Conservation (phyloP, 495 filamentous ascomycete genomes). For the Xylaria cubensis region DNA sequence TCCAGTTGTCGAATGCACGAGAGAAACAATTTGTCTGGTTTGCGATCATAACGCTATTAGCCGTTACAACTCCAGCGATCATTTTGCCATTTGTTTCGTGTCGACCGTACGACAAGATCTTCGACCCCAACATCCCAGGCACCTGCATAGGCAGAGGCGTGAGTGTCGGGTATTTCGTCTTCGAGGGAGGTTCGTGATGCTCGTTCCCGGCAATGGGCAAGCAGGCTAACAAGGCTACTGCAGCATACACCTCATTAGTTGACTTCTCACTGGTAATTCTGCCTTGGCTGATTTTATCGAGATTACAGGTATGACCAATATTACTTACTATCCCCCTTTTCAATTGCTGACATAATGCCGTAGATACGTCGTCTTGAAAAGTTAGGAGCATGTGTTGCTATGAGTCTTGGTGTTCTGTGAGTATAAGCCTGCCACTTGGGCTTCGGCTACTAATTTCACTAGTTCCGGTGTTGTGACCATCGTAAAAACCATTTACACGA, state of each 20-base stretch:
- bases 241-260: conserved; percentile 7
- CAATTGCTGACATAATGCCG: neutral
- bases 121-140: conserved; percentile 6
- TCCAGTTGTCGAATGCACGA: neutral
- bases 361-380: conserved; percentile 22
- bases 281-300: conserved; percentile 16
- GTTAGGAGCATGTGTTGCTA: conserved; percentile 19
- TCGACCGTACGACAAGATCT: conserved; percentile 11
- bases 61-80: conserved; percentile 11
- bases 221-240: neutral
- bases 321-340: neutral
- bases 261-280: conserved; percentile 17
- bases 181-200: conserved; percentile 17
- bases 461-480: conserved; percentile 24
- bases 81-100: conserved; percentile 21
- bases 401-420: conserved; percentile 24
- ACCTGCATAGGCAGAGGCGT: neutral
- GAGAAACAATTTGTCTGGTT: conserved; percentile 21
- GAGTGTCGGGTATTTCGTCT: conserved; percentile 12
- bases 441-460: neutral
- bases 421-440: neutral
- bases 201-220: no score
- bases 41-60: neutral
- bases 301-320: conserved; percentile 3
- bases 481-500: conserved; percentile 13